Percentiles rank a stretch among this genome's conserved stretches.
phyloP scores from a whole-genome alignment of 352 stramenopile genomes.

The Phytopythium ostracodes region DNA sequence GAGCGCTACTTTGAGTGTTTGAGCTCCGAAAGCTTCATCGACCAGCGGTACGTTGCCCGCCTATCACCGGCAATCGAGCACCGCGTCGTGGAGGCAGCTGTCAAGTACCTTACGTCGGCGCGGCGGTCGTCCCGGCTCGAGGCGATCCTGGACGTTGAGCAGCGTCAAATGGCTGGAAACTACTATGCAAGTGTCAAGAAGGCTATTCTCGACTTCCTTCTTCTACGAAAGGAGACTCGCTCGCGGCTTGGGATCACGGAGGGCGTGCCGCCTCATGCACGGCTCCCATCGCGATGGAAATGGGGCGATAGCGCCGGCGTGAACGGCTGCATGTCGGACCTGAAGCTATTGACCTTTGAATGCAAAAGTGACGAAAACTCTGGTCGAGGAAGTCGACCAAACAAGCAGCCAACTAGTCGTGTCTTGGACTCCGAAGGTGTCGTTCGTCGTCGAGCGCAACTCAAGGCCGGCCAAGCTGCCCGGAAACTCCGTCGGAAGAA shows the following conservation, averaged over 20 bases:
- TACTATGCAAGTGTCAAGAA: slow-evolving; percentile 74
- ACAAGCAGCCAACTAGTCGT: not conserved
- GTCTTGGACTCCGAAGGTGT: not conserved
- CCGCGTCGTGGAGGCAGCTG: slow-evolving; percentile 38
- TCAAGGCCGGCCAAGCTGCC: not conserved
- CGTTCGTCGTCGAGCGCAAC: not conserved
- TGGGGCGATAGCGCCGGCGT: slow-evolving; percentile 51
- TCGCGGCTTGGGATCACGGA: slow-evolving; percentile 42
- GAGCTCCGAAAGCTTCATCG: slow-evolving; percentile 26
- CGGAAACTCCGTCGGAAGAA: slow-evolving; percentile 21
- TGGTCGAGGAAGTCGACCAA: not conserved
- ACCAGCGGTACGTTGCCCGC: slow-evolving; percentile 34
- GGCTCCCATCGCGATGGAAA: slow-evolving; percentile 52
- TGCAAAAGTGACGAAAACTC: not conserved
- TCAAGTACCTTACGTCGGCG: slow-evolving; percentile 42
- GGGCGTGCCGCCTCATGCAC: slow-evolving; percentile 39
- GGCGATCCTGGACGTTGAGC: slow-evolving; percentile 29
- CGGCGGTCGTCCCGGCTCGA: slow-evolving; percentile 33
- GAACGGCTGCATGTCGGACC: slow-evolving; percentile 49
- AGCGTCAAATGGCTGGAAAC: slow-evolving; percentile 46
- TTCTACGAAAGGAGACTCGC: slow-evolving; percentile 37
- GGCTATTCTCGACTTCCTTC: slow-evolving; percentile 68
- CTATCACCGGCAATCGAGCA: slow-evolving; percentile 28
- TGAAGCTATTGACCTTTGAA: slow-evolving; percentile 27
- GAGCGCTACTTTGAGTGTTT: slow-evolving; percentile 62